These are phyloP conservation scores for Barnettozyma wickerhamii DNA, from an alignment of 805 yeast genomes.

Conservation along the genomic window DNA sequence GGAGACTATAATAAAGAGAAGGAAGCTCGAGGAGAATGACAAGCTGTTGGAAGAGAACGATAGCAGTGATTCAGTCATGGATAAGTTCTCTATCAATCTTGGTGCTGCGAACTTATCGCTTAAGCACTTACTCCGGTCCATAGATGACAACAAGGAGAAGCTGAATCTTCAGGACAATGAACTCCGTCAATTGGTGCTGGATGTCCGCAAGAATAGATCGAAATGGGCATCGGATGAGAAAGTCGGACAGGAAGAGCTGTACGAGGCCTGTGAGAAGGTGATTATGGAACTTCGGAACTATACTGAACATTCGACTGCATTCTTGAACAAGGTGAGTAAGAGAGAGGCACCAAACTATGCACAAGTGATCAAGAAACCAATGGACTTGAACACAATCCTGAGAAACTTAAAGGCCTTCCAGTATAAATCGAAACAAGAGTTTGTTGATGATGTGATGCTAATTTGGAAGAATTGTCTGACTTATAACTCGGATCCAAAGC, in stretches of 20 bases:
- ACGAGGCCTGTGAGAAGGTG: slow-evolving; percentile 96
- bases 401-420: slow-evolving; percentile 81
- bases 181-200: slow-evolving; percentile 78
- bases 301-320: slow-evolving; percentile 96
- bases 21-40: slow-evolving; percentile 78
- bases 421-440: slow-evolving; percentile 79
- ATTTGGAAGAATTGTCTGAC: slow-evolving; percentile 94
- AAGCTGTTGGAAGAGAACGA: slow-evolving; percentile 43
- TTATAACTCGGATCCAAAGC: slow-evolving; percentile 92
- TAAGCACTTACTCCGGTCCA: slow-evolving; percentile 72
- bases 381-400: slow-evolving; percentile 94
- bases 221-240: slow-evolving; percentile 97
- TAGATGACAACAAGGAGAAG: slow-evolving; percentile 76
- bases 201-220: slow-evolving; percentile 90
- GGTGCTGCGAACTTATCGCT: slow-evolving; percentile 77
- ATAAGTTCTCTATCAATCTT: slow-evolving; percentile 37
- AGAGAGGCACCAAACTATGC: slow-evolving; percentile 98
- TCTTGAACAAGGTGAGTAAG: slow-evolving; percentile 91
- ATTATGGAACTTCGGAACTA: slow-evolving; percentile 83
- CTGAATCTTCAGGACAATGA: slow-evolving; percentile 76
- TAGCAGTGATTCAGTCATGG: slow-evolving; percentile 18
- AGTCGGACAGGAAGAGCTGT: slow-evolving; percentile 95
- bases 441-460: slow-evolving; percentile 92
- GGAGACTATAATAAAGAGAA: slow-evolving; percentile 69
- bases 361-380: slow-evolving; percentile 83